A percentile compares a stretch with the other conserved stretches of the same genome.
Conservation (phyloP, 805 yeast species). For the Barnettozyma salicaria region DNA sequence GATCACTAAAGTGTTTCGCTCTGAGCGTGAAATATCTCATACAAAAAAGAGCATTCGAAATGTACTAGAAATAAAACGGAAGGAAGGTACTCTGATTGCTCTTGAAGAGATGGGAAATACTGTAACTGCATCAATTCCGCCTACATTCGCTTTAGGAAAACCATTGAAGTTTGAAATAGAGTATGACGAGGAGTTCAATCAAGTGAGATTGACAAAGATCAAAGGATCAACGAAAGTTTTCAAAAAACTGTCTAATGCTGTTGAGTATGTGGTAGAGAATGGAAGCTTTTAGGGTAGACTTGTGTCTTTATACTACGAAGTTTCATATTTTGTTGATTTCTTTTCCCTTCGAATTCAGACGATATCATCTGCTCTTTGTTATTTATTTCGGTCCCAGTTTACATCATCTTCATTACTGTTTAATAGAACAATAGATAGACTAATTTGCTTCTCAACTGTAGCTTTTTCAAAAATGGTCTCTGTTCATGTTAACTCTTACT, state of each 20-base stretch:
- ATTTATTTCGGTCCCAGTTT: too few relatives aligned
- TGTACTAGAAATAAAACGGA: conserved; percentile 39
- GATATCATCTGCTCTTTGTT: too few relatives aligned
- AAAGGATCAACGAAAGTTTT: conserved; percentile 45
- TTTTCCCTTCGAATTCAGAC: too few relatives aligned
- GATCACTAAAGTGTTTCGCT: conserved; percentile 11
- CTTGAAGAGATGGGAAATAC: conserved; percentile 39
- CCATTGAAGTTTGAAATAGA: conserved; percentile 42
- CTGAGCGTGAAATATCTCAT: conserved; percentile 16
- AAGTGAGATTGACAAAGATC: conserved; percentile 36
- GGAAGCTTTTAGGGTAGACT: conserved; percentile 15
- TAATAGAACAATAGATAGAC: too few relatives aligned
- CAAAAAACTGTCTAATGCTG: conserved; percentile 36
- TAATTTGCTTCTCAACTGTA: too few relatives aligned
- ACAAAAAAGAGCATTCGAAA: conserved; percentile 28
- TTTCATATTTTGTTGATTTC: neutral
- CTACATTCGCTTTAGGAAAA: conserved; percentile 39
- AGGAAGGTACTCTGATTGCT: conserved; percentile 45
- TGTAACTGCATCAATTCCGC: conserved; percentile 43
- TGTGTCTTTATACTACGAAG: neutral
- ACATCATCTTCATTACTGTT: too few relatives aligned
- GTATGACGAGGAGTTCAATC: conserved; percentile 33
- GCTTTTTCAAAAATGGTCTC: conserved; percentile 8
- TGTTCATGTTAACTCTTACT: conserved; percentile 26
- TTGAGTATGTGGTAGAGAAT: conserved; percentile 39